phyloP scores from a whole-genome alignment of 192 early-diverging fungal genomes.

The Coemansia sp. region DNA sequence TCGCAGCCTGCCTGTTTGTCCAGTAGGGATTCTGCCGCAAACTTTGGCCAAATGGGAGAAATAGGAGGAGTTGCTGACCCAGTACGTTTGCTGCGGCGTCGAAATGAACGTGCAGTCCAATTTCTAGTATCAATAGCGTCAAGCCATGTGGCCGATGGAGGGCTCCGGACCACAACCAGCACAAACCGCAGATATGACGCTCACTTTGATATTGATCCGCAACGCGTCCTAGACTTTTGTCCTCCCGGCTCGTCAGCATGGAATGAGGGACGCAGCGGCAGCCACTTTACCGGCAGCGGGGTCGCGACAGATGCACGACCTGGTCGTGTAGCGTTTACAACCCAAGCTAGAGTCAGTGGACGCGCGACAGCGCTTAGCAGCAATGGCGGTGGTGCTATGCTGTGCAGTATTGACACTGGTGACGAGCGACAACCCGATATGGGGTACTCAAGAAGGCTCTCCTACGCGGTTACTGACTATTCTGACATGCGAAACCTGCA shows the following conservation, averaged over 20 bases:
- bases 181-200: neutral
- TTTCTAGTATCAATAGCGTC: slow-evolving; percentile 39
- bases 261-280: slow-evolving; percentile 3
- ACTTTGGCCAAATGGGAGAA: neutral
- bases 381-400: neutral
- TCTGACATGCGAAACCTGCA: slow-evolving; percentile 13
- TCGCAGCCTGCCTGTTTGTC: neutral
- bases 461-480: slow-evolving; percentile 11
- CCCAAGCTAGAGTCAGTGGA: neutral
- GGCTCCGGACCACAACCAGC: neutral
- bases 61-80: neutral
- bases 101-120: slow-evolving; percentile 33
- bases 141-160: slow-evolving; percentile 27
- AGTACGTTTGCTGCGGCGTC: slow-evolving; percentile 4
- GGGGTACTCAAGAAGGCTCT: slow-evolving; percentile 11
- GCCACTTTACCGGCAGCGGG: neutral
- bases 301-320: neutral
- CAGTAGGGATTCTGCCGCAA: neutral
- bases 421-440: slow-evolving; percentile 1
- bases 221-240: slow-evolving; percentile 10
- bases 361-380: neutral
- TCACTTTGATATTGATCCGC: slow-evolving; percentile 20
- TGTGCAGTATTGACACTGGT: neutral
- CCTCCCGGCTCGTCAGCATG: neutral
- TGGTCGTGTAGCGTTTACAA: neutral